A percentile compares a stretch with the other conserved stretches of the same genome.
Evolutionary conservation across 1,284 basidiomycete species (phyloP).

Genomic region (Volvariella volvacea): DNA sequence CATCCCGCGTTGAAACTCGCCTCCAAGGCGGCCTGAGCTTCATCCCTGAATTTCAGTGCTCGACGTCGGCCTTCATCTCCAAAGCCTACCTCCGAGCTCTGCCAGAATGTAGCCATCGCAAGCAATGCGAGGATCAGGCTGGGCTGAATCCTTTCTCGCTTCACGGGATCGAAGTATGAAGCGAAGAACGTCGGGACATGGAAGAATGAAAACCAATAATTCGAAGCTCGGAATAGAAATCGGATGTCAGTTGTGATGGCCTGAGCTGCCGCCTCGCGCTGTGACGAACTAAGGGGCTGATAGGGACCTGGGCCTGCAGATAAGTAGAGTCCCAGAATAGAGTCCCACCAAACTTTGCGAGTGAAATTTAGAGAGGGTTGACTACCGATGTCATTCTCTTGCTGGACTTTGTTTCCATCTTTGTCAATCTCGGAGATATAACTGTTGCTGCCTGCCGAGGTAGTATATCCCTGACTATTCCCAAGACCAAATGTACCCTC

Average conservation of each 20-base stretch:
- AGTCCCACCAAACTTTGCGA: conserved; percentile 76
- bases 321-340: conserved; percentile 50
- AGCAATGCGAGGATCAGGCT: conserved; percentile 59
- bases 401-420: conserved; percentile 25
- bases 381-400: conserved; percentile 16
- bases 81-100: conserved; percentile 55
- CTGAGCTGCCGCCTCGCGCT: conserved; percentile 38
- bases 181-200: conserved; percentile 62
- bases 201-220: conserved; percentile 68
- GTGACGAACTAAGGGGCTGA: conserved; percentile 27
- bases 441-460: conserved; percentile 11
- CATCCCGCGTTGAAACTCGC: conserved; percentile 62
- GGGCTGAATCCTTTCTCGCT: conserved; percentile 56
- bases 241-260: conserved; percentile 52
- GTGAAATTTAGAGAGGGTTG: conserved; percentile 60
- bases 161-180: conserved; percentile 47
- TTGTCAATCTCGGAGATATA: conserved; percentile 28
- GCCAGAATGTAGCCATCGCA: conserved; percentile 59
- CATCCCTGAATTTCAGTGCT: conserved; percentile 53
- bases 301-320: conserved; percentile 3
- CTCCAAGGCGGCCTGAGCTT: conserved; percentile 65
- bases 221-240: conserved; percentile 56
- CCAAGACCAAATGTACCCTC: conserved; percentile 14
- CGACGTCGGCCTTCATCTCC: conserved; percentile 42
- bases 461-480: conserved; percentile 12